Conservation (phyloP, 2,329 filamentous ascomycete species). For the Paraphaeosphaeria sporulosa region DNA sequence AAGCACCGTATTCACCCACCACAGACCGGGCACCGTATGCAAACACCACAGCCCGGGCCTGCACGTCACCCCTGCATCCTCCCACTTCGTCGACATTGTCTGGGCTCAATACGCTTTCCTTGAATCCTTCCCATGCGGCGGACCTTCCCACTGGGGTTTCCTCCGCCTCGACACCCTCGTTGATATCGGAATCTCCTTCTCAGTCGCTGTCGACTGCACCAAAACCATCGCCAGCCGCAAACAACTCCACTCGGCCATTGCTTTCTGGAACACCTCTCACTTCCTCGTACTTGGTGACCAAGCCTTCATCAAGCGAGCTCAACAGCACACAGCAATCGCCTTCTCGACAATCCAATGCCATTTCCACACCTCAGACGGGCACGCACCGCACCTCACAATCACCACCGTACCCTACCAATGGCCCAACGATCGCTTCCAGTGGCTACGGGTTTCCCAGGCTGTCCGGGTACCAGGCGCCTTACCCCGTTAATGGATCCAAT, state of each 20-base stretch:
- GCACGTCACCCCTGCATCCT: slow-evolving; percentile 20
- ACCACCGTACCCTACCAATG: slow-evolving; percentile 11
- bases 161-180: background rate
- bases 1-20: slow-evolving; percentile 38
- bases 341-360: background rate
- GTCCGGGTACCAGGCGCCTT: slow-evolving; percentile 11
- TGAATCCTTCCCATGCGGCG: background rate
- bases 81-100: slow-evolving; percentile 16
- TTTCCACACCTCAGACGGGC: background rate
- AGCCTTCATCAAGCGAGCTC: background rate
- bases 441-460: slow-evolving; percentile 21
- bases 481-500: slow-evolving; percentile 7
- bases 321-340: background rate
- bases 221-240: background rate
- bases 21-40: slow-evolving; percentile 39
- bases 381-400: background rate
- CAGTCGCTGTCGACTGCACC: background rate
- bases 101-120: slow-evolving; percentile 7
- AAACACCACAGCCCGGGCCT: slow-evolving; percentile 28
- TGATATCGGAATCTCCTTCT: background rate
- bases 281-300: background rate
- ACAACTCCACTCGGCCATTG: background rate
- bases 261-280: background rate
- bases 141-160: background rate
- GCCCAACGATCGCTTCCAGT: slow-evolving; percentile 12